Evolutionary conservation across 2,329 filamentous ascomycete species (phyloP).

Genomic region (Rhynchosporium graminicola): DNA sequence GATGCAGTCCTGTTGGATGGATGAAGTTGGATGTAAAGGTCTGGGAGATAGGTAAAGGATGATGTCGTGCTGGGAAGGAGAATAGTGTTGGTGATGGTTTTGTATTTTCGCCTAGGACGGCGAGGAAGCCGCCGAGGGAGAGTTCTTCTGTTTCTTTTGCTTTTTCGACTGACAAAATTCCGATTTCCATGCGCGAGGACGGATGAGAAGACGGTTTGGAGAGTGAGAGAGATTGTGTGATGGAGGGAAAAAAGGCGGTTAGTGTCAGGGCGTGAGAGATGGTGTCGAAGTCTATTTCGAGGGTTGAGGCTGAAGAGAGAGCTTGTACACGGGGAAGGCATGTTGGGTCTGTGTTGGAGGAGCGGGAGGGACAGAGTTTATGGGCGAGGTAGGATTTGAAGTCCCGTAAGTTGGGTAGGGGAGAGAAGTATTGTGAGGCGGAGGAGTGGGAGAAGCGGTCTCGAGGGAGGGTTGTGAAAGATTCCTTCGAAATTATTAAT

Average conservation of each 20-base stretch:
- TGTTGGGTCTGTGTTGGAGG: conserved; percentile 42
- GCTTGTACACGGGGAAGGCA: conserved; percentile 53
- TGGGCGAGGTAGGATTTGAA: conserved; percentile 56
- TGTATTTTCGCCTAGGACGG: conserved; percentile 73
- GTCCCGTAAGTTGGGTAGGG: conserved; percentile 56
- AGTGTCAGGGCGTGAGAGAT: conserved; percentile 65
- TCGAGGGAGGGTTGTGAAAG: conserved; percentile 62
- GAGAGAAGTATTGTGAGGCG: conserved; percentile 70
- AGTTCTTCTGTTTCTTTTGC: conserved; percentile 71
- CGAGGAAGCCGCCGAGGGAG: conserved; percentile 75
- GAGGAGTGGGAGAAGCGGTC: conserved; percentile 63
- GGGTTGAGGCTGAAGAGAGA: conserved; percentile 56
- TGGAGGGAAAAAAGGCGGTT: conserved; percentile 62
- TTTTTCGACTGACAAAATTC: conserved; percentile 68
- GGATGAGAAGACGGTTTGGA: conserved; percentile 43
- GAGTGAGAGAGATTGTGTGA: conserved; percentile 32
- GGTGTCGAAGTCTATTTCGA: conserved; percentile 79
- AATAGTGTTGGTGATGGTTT: conserved; percentile 77
- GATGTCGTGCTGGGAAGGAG: conserved; percentile 79
- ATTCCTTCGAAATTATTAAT: conserved; percentile 44
- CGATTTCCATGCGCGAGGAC: conserved; percentile 69
- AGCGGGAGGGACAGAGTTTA: conserved; percentile 49
- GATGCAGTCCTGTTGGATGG: conserved; percentile 79
- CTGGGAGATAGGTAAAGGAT: conserved; percentile 47
- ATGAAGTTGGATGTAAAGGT: conserved; percentile 66